Conservation (phyloP, 2,329 filamentous ascomycete species). For the Colletotrichum destructivum region DNA sequence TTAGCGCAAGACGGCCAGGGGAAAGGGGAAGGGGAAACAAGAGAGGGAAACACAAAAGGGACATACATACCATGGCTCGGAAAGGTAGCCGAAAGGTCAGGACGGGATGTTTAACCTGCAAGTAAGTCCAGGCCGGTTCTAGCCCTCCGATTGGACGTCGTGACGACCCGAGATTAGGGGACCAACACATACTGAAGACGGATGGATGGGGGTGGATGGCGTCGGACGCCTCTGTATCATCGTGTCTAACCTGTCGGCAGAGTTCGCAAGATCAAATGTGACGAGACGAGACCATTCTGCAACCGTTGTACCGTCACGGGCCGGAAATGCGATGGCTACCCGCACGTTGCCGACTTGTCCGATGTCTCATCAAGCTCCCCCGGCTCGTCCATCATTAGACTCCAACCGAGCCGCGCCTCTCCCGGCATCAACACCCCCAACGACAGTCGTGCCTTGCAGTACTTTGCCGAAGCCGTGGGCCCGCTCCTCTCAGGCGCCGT, state of each 20-base stretch:
- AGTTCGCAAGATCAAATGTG: constrained; percentile 71
- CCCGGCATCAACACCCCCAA: constrained; percentile 31
- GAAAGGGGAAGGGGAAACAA: too few relatives aligned
- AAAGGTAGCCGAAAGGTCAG: constrained; percentile 63
- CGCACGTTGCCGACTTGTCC: constrained; percentile 42
- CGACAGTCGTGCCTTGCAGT: constrained; percentile 49
- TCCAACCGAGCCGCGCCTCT: constrained; percentile 33
- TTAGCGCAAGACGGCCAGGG: background rate
- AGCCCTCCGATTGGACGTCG: background rate
- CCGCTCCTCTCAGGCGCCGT: constrained; percentile 57
- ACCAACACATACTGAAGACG: too few relatives aligned
- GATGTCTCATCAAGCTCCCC: constrained; percentile 34
- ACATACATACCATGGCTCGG: constrained; percentile 46
- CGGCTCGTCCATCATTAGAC: constrained; percentile 38
- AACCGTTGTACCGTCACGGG: constrained; percentile 68
- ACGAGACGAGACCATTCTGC: constrained; percentile 69
- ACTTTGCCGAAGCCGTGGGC: constrained; percentile 54
- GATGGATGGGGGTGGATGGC: too few relatives aligned
- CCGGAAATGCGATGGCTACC: constrained; percentile 71
- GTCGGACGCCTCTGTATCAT: background rate
- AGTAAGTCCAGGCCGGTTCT: constrained; percentile 53
- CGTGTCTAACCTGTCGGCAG: constrained; percentile 48
- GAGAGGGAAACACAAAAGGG: too few relatives aligned
- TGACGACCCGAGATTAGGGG: background rate
- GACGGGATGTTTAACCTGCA: constrained; percentile 70